Percentiles rank a stretch among this genome's conserved stretches.
Conservation (phyloP, 179 eudicot genomes). For the Drosera spatulata region DNA sequence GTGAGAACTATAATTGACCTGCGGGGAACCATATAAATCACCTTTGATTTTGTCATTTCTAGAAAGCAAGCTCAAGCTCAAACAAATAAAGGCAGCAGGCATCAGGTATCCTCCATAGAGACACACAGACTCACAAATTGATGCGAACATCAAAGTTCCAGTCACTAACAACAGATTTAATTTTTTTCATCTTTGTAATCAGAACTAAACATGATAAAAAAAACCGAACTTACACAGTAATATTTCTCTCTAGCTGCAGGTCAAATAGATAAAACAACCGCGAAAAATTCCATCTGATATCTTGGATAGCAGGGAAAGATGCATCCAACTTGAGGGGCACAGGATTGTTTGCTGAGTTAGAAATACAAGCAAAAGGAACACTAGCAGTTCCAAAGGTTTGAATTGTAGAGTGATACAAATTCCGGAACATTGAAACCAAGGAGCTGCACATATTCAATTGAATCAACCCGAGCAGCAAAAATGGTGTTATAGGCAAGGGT, state of each 20-base stretch:
- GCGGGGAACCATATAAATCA: slow-evolving; percentile 18
- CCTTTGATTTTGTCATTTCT: neutral
- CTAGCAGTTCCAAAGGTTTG: slow-evolving; percentile 27
- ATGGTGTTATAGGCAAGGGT: slow-evolving; percentile 25
- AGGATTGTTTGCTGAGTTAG: slow-evolving; percentile 66
- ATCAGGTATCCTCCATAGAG: too few relatives aligned
- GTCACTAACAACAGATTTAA: too few relatives aligned
- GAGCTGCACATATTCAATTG: slow-evolving; percentile 20
- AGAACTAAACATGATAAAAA: slow-evolving; percentile 3
- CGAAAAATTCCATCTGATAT: slow-evolving; percentile 57
- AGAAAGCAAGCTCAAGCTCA: neutral
- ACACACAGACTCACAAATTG: too few relatives aligned
- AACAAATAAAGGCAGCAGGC: too few relatives aligned
- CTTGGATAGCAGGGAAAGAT: slow-evolving; percentile 62
- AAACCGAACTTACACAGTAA: slow-evolving; percentile 62
- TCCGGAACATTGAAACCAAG: slow-evolving; percentile 16
- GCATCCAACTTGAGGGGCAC: slow-evolving; percentile 77
- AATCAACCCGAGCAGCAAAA: slow-evolving; percentile 31
- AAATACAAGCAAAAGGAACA: slow-evolving; percentile 60
- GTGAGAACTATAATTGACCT: slow-evolving; percentile 71
- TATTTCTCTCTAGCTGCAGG: slow-evolving; percentile 84
- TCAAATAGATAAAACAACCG: slow-evolving; percentile 77
- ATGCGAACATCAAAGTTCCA: too few relatives aligned
- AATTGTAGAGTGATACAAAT: slow-evolving; percentile 19
- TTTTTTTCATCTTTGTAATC: too few relatives aligned